phyloP scores from a whole-genome alignment of 176 grass and related monocot species.

The Aechmea fasciata region DNA sequence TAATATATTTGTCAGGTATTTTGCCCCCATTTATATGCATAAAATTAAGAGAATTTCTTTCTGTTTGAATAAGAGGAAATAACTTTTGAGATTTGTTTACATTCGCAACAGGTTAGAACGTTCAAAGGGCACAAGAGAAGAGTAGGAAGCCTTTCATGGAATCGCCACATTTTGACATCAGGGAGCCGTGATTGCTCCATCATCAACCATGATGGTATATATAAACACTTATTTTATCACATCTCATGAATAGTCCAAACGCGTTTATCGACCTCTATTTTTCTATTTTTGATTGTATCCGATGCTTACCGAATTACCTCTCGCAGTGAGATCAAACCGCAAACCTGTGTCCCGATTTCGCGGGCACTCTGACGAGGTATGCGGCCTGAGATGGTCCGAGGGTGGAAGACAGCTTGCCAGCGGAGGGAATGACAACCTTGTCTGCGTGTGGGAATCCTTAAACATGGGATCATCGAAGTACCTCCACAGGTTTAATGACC shows the following conservation, averaged over 20 bases:
- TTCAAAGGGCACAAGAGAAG: constrained; percentile 25
- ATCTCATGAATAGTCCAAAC: background rate
- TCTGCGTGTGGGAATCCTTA: constrained; percentile 24
- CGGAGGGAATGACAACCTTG: constrained; percentile 26
- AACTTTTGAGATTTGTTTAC: background rate
- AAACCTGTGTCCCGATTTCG: background rate
- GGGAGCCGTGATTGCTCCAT: constrained; percentile 29
- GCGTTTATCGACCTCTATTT: background rate
- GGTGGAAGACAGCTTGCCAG: constrained; percentile 22
- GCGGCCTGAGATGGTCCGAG: constrained; percentile 30
- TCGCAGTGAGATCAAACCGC: constrained; percentile 20
- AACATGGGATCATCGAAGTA: constrained; percentile 12
- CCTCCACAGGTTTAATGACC: constrained; percentile 25
- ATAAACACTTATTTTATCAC: background rate
- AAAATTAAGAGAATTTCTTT: no score
- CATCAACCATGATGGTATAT: constrained; percentile 34
- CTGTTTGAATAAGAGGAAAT: no score
- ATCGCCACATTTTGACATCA: constrained; percentile 23
- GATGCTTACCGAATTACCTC: background rate
- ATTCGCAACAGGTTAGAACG: constrained; percentile 24
- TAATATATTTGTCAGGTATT: no score
- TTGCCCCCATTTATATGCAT: no score
- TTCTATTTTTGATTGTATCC: background rate
- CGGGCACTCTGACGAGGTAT: constrained; percentile 27
- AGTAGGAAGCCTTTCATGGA: constrained; percentile 38